phyloP scores from a whole-genome alignment of 148 eudicot species.

The Camellia sinensis region DNA sequence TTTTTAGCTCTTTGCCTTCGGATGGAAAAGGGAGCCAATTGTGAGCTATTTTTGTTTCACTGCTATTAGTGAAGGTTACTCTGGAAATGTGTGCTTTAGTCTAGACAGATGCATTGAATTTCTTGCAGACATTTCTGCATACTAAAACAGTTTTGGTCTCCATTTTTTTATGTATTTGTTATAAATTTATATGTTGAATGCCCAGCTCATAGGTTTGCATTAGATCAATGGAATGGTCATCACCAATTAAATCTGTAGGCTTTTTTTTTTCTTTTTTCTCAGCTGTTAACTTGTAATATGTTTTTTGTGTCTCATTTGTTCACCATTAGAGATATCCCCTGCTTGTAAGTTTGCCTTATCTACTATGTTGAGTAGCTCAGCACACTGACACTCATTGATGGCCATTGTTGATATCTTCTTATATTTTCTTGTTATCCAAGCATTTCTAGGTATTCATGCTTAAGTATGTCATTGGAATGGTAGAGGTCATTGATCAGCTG shows the following conservation, averaged over 20 bases:
- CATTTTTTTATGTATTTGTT: neutral
- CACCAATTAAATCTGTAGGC: neutral
- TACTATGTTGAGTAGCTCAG: neutral
- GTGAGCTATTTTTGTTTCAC: neutral
- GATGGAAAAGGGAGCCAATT: neutral
- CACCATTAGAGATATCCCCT: neutral
- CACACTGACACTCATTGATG: neutral
- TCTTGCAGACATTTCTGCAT: neutral
- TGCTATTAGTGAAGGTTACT: neutral
- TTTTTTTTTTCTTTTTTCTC: neutral
- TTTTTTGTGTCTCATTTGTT: neutral
- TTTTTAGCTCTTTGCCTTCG: neutral
- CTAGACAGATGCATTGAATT: neutral
- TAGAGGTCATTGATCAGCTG: neutral
- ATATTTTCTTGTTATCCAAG: neutral
- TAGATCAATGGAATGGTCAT: neutral
- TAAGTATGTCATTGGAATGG: neutral
- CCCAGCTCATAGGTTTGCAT: neutral
- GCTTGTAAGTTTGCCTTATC: neutral
- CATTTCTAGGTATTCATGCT: neutral
- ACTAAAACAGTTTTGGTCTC: neutral
- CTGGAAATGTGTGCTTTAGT: neutral
- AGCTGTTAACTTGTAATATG: neutral
- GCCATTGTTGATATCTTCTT: neutral
- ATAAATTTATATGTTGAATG: neutral